phyloP scores from a whole-genome alignment of 306 rosid species.

The Inga leiocalycina region DNA sequence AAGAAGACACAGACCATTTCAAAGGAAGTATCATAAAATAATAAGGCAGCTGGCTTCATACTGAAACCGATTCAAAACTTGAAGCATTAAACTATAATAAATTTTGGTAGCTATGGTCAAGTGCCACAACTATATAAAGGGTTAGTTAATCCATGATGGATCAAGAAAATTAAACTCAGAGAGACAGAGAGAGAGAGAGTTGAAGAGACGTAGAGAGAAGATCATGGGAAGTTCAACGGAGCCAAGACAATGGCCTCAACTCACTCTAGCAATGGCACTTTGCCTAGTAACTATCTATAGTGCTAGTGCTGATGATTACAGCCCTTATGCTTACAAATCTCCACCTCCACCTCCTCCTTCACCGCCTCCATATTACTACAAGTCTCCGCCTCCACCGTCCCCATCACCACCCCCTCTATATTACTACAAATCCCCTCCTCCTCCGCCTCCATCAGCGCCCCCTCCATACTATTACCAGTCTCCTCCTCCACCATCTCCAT shows the following conservation, averaged over 20 bases:
- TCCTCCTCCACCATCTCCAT: too few relatives aligned
- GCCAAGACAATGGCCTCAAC: conserved; percentile 51
- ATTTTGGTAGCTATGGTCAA: not conserved
- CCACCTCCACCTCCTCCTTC: not conserved
- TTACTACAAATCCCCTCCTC: not conserved
- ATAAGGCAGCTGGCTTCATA: not conserved
- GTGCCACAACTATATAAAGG: conserved; percentile 43
- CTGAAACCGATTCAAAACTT: not conserved
- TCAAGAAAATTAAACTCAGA: not conserved
- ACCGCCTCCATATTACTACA: not conserved
- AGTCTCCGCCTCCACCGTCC: too few relatives aligned
- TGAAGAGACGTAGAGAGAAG: not conserved
- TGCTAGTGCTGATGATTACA: conserved; percentile 36
- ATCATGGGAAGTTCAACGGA: conserved; percentile 41
- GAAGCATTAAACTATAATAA: not conserved
- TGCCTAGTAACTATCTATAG: conserved; percentile 37
- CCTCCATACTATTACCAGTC: not conserved
- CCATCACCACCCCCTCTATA: not conserved
- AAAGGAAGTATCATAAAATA: not conserved
- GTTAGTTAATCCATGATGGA: not conserved
- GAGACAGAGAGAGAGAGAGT: not conserved
- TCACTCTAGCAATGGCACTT: conserved; percentile 43
- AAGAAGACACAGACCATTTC: too few relatives aligned
- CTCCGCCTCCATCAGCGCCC: not conserved
- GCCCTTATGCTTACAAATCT: conserved; percentile 30